Evolutionary conservation across 257 asterid genomes (phyloP).

Genomic region (Solanum habrochaites): DNA sequence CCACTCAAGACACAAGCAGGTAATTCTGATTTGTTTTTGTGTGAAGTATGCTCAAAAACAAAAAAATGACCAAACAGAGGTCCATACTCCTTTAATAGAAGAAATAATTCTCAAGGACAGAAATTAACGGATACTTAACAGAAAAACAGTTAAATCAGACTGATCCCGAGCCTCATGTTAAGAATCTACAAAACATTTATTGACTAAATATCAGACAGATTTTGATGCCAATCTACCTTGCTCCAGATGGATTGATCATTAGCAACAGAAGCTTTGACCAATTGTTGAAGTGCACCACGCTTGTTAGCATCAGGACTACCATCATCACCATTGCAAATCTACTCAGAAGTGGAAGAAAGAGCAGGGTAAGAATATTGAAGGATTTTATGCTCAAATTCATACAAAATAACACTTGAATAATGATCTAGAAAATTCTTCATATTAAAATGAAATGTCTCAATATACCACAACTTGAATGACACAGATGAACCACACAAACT

Average conservation of each 20-base stretch:
- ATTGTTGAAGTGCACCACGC: constrained; percentile 70
- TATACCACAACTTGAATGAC: not conserved
- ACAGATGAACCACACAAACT: constrained; percentile 14
- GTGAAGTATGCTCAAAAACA: constrained; percentile 59
- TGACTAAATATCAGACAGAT: not conserved
- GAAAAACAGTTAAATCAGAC: not conserved
- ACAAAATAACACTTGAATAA: constrained; percentile 2
- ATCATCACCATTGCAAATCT: constrained; percentile 79
- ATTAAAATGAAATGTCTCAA: not conserved
- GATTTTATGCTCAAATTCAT: not conserved
- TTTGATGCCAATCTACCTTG: constrained; percentile 38
- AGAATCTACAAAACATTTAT: not conserved
- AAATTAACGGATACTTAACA: not conserved
- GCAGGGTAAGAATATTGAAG: not conserved
- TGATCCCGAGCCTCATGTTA: not conserved
- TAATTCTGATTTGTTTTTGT: constrained; percentile 91
- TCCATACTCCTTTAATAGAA: not conserved
- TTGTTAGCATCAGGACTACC: constrained; percentile 60
- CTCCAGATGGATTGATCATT: constrained; percentile 72
- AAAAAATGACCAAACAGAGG: not conserved
- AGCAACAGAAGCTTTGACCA: constrained; percentile 50
- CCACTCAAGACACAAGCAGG: constrained; percentile 86
- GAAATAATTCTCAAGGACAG: not conserved
- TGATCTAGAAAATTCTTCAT: not conserved
- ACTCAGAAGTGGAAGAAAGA: constrained; percentile 1